phyloP scores from a whole-genome alignment of 1,284 basidiomycete species.

The Ganoderma lucidum region DNA sequence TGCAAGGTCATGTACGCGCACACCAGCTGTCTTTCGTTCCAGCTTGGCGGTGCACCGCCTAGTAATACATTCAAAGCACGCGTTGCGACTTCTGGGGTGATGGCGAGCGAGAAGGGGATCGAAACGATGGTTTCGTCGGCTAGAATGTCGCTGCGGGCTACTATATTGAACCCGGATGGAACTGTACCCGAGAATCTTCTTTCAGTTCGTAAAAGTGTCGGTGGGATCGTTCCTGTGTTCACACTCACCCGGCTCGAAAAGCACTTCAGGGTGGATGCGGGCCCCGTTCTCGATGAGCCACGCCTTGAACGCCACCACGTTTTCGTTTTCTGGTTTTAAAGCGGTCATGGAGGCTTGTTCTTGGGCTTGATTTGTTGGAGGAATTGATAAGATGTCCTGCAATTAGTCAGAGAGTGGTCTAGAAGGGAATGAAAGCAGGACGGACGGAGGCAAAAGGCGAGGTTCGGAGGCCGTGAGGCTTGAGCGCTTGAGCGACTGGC shows the following conservation, averaged over 20 bases:
- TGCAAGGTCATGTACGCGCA: constrained; percentile 78
- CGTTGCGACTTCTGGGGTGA: constrained; percentile 65
- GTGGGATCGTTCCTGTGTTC: constrained; percentile 15
- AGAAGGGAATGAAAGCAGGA: neutral
- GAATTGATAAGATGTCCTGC: neutral
- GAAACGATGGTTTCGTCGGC: constrained; percentile 68
- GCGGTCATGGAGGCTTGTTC: neutral
- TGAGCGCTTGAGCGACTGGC: too few species aligned
- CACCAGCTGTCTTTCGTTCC: constrained; percentile 78
- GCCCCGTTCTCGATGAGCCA: constrained; percentile 63
- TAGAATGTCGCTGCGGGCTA: constrained; percentile 57
- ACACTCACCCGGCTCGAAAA: constrained; percentile 52
- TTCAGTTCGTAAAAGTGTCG: constrained; percentile 28
- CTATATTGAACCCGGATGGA: constrained; percentile 63
- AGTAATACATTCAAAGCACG: constrained; percentile 54
- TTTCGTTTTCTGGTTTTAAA: constrained; percentile 19
- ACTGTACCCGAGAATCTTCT: constrained; percentile 43
- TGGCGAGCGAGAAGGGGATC: constrained; percentile 77
- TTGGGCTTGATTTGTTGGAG: neutral
- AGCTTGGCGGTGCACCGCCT: constrained; percentile 43
- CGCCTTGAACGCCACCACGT: constrained; percentile 43
- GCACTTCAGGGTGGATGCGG: constrained; percentile 53
- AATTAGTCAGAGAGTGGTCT: neutral
- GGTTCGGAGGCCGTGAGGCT: neutral
- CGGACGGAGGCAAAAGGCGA: neutral